A percentile compares a stretch with the other conserved stretches of the same genome.
Evolutionary conservation across 2,329 filamentous ascomycete genomes (phyloP).

Genomic region (Trichoderma hamatum): DNA sequence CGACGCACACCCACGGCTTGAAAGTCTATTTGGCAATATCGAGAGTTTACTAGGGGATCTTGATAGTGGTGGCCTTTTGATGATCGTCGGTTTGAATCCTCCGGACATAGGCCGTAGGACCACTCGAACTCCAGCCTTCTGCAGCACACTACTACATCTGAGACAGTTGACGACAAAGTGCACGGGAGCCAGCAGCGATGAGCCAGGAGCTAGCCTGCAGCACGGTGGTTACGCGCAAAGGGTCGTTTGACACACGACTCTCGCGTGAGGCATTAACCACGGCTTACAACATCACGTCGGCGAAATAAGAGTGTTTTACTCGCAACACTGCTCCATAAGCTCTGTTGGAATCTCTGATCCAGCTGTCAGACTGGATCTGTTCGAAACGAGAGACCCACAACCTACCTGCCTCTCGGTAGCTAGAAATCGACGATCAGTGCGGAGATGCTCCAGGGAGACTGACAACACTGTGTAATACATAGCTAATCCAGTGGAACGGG

Average conservation of each 20-base stretch:
- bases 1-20: not conserved
- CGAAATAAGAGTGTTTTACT: not conserved
- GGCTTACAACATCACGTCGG: not conserved
- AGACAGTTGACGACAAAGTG: constrained; percentile 2
- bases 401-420: constrained; percentile 21
- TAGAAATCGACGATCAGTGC: constrained; percentile 26
- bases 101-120: not conserved
- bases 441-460: constrained; percentile 22
- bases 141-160: not conserved
- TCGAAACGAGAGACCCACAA: constrained; percentile 19
- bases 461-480: not conserved
- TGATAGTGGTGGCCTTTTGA: not conserved
- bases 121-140: not conserved
- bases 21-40: constrained; percentile 1
- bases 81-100: not conserved
- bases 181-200: not conserved
- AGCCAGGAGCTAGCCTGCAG: not conserved
- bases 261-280: constrained; percentile 9
- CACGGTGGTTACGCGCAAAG: not conserved
- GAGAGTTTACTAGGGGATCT: constrained; percentile 12
- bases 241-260: not conserved
- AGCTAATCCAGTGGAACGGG: constrained; percentile 7
- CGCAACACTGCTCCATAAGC: not conserved
- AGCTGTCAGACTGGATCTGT: not conserved
- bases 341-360: not conserved